Evolutionary conservation across 2,329 filamentous ascomycete species (phyloP), one percentile per base, ranked within the genome.

Genomic region (Trichoderma sp.): DNA sequence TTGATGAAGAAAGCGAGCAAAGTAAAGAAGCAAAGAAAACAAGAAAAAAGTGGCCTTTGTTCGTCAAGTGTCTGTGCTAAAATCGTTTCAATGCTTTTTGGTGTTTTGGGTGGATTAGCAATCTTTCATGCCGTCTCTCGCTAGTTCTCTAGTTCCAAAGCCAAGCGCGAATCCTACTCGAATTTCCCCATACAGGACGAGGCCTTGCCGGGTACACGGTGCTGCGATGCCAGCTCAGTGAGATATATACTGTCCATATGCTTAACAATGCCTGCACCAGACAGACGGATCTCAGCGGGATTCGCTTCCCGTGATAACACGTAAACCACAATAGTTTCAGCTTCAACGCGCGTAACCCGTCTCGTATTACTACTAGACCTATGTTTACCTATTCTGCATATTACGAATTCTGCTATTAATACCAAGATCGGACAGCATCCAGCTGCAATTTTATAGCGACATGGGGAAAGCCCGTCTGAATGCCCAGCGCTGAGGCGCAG

Each of bases 321-420:
- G 65, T 68, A 58, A 34, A 68, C 65, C 65, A 61, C 53, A 68
- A 47, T 23, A 17, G 50, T 23, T 67, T 58, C 63, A 67, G 64
- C 64, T 59, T 59, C 57, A 59, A 12, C 57, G n/a, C 57, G 32
- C 57, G 57, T 34, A 8, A 59, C 23, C 32, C 59, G 34, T 28
- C 4, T n/a, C 43, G 30, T 36, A 55, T 34, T 36, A 20, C 15
- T 36, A 36, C 6, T 20, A 12, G 32, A 32, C 23, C 17, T 47
- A 55, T 13, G 15, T 43, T 30, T 39, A 23, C n/a, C n/a, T 39
- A 23, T 13, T 64, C 36, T n/a, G 26, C 17, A 43, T 43, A 43
- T 43, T 43, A 43, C 39, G 39, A 43, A 43, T 43, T 9, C 39
- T 43, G 43, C 43, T 20, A 50, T n/a, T 11, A n/a, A n/a, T n/a